These are phyloP conservation scores for Fragilariopsis cylindrus DNA, from an alignment of 108 stramenopile genomes.

Conservation along the genomic window DNA sequence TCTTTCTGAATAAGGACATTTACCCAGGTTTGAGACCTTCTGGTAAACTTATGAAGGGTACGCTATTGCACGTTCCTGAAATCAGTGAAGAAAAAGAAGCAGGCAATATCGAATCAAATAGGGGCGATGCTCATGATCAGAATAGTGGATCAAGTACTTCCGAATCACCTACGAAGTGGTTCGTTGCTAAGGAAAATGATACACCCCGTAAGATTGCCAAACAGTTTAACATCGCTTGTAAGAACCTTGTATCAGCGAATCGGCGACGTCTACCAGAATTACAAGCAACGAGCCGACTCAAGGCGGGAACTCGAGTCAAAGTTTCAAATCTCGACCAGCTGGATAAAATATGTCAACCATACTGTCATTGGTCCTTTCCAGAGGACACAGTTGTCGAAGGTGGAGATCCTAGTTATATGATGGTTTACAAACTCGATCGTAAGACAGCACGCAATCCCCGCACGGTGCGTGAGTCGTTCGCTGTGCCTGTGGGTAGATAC, in stretches of 20 bases:
- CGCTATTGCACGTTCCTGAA: conserved; percentile 60
- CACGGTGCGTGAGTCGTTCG: conserved; percentile 59
- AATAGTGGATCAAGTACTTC: background rate
- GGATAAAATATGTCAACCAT: conserved; percentile 61
- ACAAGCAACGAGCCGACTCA: conserved; percentile 54
- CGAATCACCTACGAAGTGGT: conserved; percentile 65
- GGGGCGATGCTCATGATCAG: background rate
- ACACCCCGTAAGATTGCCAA: conserved; percentile 79
- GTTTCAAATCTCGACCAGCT: conserved; percentile 67
- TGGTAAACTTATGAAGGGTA: conserved; percentile 65
- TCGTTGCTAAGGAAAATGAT: conserved; percentile 79
- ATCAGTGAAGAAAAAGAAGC: conserved; percentile 5
- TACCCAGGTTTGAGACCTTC: conserved; percentile 50
- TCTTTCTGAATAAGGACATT: conserved; percentile 72
- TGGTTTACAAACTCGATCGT: conserved; percentile 76
- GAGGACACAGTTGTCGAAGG: conserved; percentile 66
- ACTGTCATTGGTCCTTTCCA: conserved; percentile 90
- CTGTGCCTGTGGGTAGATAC: conserved; percentile 53
- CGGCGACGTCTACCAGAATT: conserved; percentile 61
- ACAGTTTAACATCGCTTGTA: conserved; percentile 59
- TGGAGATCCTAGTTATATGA: conserved; percentile 87
- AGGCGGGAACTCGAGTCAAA: conserved; percentile 71
- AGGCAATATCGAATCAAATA: background rate
- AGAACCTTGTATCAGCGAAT: conserved; percentile 68
- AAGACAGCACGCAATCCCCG: conserved; percentile 40